Evolutionary conservation across 345 rosid genomes (phyloP).

Genomic region (thale cress (Arabidopsis thaliana)): TAIR10.1 NC_003070.9:905501-906000

Average conservation of each 20-base stretch:
- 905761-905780: slow-evolving; percentile 71
- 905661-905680: slow-evolving; percentile 77
- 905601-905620: neutral
- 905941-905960: slow-evolving; percentile 64
- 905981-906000: slow-evolving; percentile 69
- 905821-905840: neutral
- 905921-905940: slow-evolving; percentile 64
- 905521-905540: slow-evolving; percentile 70
- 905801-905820: slow-evolving; percentile 28
- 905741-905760: slow-evolving; percentile 93
- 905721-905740: slow-evolving; percentile 89
- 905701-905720: slow-evolving; percentile 67
- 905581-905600: neutral
- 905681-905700: slow-evolving; percentile 54
- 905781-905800: slow-evolving; percentile 29
- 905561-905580: slow-evolving; percentile 56
- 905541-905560: slow-evolving; percentile 79
- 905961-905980: slow-evolving; percentile 71
- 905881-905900: slow-evolving; percentile 34
- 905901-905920: slow-evolving; percentile 65
- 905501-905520: slow-evolving; percentile 89
- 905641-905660: slow-evolving; percentile 11
- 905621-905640: neutral
- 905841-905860: neutral
- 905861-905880: slow-evolving; percentile 7